Evolutionary conservation across 768 basidiomycete species (phyloP), one percentile per base, ranked within the genome.

Genomic region (Chiua virens): DNA sequence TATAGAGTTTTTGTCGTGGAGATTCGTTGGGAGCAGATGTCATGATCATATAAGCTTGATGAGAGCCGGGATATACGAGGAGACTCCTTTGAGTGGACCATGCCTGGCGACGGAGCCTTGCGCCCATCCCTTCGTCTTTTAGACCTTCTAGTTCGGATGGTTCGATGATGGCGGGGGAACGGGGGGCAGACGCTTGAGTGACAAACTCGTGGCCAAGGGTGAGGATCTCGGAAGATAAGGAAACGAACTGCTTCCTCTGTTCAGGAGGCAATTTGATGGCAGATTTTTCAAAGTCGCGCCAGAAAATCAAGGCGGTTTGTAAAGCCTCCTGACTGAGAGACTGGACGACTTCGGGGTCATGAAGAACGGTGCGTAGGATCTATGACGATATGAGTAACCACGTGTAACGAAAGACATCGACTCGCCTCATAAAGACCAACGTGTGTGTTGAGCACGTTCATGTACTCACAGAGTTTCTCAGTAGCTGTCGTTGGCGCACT

Each of bases 401-500:
- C 37, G 17, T 47, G 42, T 20, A 18, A 55, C 28, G 40, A 49
- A 48, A 52, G 40, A 38, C 39, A 45, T 17, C 21, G 49, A 75
- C 89, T 71, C 68, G 90, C 95, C 74, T 92, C 79, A 56, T 94
- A 95, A 41, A 99, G 75, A 35, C 88, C 92, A 30, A 87, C 85
- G 74, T 98, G 80, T 28, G 95, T 98, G 70, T 99, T 99, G 52
- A 98, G 75, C 41, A 91, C 85, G 69, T 98, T 98, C 95, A 99
- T 98, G 69, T 89, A 95, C 72, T 94, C 90, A 74, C 93, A 98
- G 55, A 98, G 75, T 54, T 81, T 83, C 69, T 93, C 94, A n/a
- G 68, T 98, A 98, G 38, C 89, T 88, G 54, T 79, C 77, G 64
- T 97, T 91, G 40, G 91, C 91, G 44, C 86, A 86, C 15, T 82